phyloP scores from a whole-genome alignment of 2,329 filamentous ascomycete species.

The Myriosclerotinia scirpicola region DNA sequence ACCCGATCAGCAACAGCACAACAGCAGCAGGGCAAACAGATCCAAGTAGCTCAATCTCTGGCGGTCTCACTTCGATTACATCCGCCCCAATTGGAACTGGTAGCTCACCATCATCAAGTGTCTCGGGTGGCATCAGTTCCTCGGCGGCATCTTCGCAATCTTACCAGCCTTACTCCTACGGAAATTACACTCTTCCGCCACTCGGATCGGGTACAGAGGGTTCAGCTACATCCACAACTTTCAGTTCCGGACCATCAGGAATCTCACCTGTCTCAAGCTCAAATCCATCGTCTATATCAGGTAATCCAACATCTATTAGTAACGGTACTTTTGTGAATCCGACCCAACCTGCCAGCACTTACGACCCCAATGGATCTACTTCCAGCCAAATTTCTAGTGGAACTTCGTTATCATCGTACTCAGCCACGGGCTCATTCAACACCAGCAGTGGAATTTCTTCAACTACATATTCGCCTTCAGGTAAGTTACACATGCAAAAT shows the following conservation, averaged over 20 bases:
- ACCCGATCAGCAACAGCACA: conserved; percentile 24
- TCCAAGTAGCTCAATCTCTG: conserved; percentile 3
- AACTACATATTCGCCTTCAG: conserved; percentile 6
- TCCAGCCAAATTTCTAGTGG: conserved; percentile 15
- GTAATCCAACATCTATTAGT: neutral
- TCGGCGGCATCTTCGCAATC: conserved; percentile 19
- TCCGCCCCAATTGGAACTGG: conserved; percentile 5
- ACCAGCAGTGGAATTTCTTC: conserved; percentile 11
- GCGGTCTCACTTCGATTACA: neutral
- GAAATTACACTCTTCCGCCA: conserved; percentile 15
- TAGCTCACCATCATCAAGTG: conserved; percentile 16
- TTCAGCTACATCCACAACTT: neutral
- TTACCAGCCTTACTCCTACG: conserved; percentile 14
- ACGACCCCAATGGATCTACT: conserved; percentile 2
- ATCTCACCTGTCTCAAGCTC: conserved; percentile 14
- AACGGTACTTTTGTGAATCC: conserved; percentile 2
- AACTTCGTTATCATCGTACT: conserved; percentile 8
- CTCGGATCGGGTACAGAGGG: conserved; percentile 13
- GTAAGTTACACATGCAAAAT: neutral
- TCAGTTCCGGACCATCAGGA: conserved; percentile 19
- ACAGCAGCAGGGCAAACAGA: conserved; percentile 20
- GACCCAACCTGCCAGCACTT: conserved; percentile 6
- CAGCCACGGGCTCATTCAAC: conserved; percentile 3
- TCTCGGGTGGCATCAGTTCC: conserved; percentile 19
- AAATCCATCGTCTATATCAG: neutral